Base-by-base conservation (phyloP, 139 green algal genomes). In the Asterochloris erici region DNA sequence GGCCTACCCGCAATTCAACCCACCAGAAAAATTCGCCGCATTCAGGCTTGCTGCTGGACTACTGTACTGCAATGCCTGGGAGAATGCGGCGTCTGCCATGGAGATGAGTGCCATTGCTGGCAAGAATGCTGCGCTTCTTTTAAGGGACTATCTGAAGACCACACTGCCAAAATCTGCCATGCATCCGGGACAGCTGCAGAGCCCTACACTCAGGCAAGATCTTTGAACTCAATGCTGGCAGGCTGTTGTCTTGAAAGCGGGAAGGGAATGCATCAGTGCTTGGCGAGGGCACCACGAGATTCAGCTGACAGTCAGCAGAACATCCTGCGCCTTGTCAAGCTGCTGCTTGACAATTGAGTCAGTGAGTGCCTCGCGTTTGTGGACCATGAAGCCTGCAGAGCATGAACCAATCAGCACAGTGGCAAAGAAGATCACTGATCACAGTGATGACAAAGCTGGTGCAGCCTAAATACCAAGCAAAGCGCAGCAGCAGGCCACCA, bases 51-150 rank as follows among this genome's bases (percentile, higher is more conserved):
- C 74, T 0, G 73, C 85, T 15, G 90, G 89, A 11, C 75, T 96
- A 12, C 89, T 82, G 79, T 94, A 95, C 64, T 78, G 80, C 71
- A 94, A 91, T 29, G 89, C 92, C 11, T 81, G 91, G 73, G 92
- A 95, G 79, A 91, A 87, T 16, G 91, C 90, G 0, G 92, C 89
- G 0, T 92, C 86, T 11, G 91, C 91, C 4, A 92, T 95, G 90
- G 92, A 95, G 83, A 87, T 96, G 71, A 83, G 88, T 28, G 90
- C 88, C 16, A 82, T 95, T 12, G 88, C 84, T 28, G 92, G 77
- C 13, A 85, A 80, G 77, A 93, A 96, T 81, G 82, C 78, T 21
- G 92, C 89, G 0, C 78, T 92, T 80, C 85, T 96, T 66, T 73
- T 88, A 14, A 63, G 74, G 0, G n/a, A 88, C 73, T 74, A 92